Conservation (phyloP, 495 filamentous ascomycete genomes). For the Annulohypoxylon nitens region DNA sequence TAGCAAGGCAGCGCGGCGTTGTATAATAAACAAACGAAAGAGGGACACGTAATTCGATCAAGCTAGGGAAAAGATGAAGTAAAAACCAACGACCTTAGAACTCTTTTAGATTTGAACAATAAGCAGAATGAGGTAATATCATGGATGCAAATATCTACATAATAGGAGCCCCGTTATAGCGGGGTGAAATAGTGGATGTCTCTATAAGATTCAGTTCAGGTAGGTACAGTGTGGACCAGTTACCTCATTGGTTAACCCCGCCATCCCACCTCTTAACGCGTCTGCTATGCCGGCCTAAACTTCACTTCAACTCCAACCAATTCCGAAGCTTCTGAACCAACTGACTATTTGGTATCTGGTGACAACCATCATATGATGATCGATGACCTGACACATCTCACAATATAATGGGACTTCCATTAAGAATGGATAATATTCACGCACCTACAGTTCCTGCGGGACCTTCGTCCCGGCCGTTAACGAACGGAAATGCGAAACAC, state of each 20-base stretch:
- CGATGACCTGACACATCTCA: constrained; percentile 15
- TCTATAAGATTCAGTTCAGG: background rate
- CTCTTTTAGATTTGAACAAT: background rate
- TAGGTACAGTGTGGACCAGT: background rate
- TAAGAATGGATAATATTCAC: constrained; percentile 77
- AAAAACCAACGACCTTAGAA: background rate
- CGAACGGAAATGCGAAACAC: constrained; percentile 69
- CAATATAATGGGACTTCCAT: constrained; percentile 49
- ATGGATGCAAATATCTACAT: background rate
- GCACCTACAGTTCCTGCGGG: constrained; percentile 81
- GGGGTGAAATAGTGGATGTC: background rate
- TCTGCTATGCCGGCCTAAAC: constrained; percentile 29
- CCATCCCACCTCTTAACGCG: constrained; percentile 34
- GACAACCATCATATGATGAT: constrained; percentile 28
- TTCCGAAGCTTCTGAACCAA: background rate
- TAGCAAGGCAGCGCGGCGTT: too few species aligned
- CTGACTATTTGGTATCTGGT: background rate
- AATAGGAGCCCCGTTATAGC: background rate
- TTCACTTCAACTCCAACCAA: constrained; percentile 28
- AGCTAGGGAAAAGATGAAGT: background rate
- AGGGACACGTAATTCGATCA: background rate
- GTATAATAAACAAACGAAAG: background rate
- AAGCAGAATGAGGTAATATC: background rate
- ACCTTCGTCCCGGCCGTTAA: constrained; percentile 68
- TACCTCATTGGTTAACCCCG: constrained; percentile 37